Evolutionary conservation across 176 grass and related monocot genomes (phyloP).

Genomic region (Miscanthus lutarioriparius): DNA sequence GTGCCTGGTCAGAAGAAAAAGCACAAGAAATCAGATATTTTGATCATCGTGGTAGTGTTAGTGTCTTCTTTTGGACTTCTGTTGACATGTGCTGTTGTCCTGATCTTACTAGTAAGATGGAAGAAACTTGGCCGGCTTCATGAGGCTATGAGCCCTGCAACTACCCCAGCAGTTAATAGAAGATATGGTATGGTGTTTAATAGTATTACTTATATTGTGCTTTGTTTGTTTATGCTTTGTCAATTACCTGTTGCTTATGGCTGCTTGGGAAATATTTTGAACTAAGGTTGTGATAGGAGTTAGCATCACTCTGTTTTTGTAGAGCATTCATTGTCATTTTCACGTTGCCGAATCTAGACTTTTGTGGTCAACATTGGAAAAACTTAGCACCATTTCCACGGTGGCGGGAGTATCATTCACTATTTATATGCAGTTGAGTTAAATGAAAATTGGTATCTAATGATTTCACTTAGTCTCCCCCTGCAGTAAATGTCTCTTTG

Average conservation of each 20-base stretch:
- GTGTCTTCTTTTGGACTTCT: slow-evolving; percentile 67
- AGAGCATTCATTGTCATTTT: slow-evolving; percentile 7
- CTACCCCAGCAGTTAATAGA: slow-evolving; percentile 48
- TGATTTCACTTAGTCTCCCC: neutral
- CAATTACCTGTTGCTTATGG: slow-evolving; percentile 3
- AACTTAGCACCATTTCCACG: neutral
- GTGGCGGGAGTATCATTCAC: neutral
- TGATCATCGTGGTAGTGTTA: slow-evolving; percentile 65
- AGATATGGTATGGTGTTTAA: slow-evolving; percentile 61
- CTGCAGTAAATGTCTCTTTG: slow-evolving; percentile 4
- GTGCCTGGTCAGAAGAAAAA: slow-evolving; percentile 41
- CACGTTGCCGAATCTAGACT: slow-evolving; percentile 2
- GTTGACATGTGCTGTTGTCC: slow-evolving; percentile 49
- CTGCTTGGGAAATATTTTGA: neutral
- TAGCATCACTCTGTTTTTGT: neutral
- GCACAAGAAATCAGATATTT: slow-evolving; percentile 60
- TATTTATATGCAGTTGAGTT: neutral
- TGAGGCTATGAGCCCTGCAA: slow-evolving; percentile 50
- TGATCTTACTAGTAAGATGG: slow-evolving; percentile 63
- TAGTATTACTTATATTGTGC: neutral
- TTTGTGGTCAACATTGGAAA: slow-evolving; percentile 2
- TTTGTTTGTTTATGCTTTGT: neutral
- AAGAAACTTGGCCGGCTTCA: slow-evolving; percentile 41
- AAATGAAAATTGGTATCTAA: neutral
- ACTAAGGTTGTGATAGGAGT: neutral